These are phyloP conservation scores for Fusarium austroafricanum DNA, from an alignment of 2,329 filamentous ascomycete species.

Conservation along the genomic window DNA sequence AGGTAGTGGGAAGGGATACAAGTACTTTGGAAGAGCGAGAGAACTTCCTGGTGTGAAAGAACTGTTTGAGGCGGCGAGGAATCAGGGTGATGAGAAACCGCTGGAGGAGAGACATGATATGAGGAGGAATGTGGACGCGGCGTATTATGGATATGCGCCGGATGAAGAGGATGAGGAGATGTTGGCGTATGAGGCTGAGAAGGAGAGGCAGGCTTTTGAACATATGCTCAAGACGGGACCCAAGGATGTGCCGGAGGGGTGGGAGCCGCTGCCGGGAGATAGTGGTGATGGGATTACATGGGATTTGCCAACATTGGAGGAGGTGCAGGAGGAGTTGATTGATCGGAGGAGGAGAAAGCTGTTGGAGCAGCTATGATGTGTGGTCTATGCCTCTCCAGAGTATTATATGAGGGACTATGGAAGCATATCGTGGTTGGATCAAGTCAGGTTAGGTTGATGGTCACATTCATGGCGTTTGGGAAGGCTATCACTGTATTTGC, in stretches of 20 bases:
- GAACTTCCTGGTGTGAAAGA: slow-evolving; percentile 97
- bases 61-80: slow-evolving; percentile 83
- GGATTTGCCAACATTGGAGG: slow-evolving; percentile 85
- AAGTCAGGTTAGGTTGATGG: slow-evolving; percentile 1
- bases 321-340: slow-evolving; percentile 94
- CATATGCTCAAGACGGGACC: slow-evolving; percentile 70
- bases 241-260: slow-evolving; percentile 71
- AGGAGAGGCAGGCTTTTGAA: slow-evolving; percentile 84
- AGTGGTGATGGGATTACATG: slow-evolving; percentile 83
- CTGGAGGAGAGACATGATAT: slow-evolving; percentile 76
- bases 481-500: slow-evolving; percentile 25
- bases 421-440: not conserved
- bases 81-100: slow-evolving; percentile 69
- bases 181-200: slow-evolving; percentile 82
- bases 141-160: slow-evolving; percentile 94
- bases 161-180: slow-evolving; percentile 90
- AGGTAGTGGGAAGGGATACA: slow-evolving; percentile 87
- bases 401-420: not conserved
- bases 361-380: slow-evolving; percentile 78
- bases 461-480: slow-evolving; percentile 30
- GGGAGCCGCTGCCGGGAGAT: slow-evolving; percentile 90
- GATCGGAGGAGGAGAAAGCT: slow-evolving; percentile 85
- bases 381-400: not conserved
- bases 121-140: slow-evolving; percentile 84
- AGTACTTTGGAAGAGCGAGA: slow-evolving; percentile 90